These are phyloP conservation scores for Sporothrix schenckii DNA, from an alignment of 2,329 filamentous ascomycete genomes.

Conservation along the genomic window DNA sequence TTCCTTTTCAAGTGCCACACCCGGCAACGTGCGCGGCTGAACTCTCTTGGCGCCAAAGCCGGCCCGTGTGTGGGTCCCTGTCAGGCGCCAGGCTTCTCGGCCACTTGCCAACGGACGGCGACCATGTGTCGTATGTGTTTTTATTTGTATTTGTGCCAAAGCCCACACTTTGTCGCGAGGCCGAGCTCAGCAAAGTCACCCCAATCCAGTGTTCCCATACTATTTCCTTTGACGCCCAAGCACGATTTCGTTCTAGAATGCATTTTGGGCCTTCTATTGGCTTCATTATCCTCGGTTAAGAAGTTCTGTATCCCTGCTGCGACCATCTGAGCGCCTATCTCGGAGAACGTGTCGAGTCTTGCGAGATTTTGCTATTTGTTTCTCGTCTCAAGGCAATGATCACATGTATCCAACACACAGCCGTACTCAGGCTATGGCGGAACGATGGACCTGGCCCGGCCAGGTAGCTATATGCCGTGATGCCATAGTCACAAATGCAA, in stretches of 20 bases:
- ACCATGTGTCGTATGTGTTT: neutral
- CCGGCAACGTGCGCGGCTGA: neutral
- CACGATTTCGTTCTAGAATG: neutral
- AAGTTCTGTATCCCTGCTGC: too few relatives aligned
- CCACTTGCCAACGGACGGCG: constrained; percentile 3
- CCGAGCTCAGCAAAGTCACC: neutral
- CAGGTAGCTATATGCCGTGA: too few relatives aligned
- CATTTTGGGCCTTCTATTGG: neutral
- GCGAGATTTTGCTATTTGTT: neutral
- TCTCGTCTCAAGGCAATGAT: too few relatives aligned
- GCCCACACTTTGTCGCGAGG: constrained; percentile 4
- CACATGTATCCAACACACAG: too few relatives aligned
- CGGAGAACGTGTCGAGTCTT: neutral
- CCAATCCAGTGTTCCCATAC: neutral
- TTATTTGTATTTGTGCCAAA: neutral
- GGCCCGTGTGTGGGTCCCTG: constrained; percentile 8
- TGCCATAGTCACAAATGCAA: too few relatives aligned
- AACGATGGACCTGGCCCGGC: too few relatives aligned
- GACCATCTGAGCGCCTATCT: neutral
- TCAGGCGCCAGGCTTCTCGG: neutral
- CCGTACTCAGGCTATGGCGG: too few relatives aligned
- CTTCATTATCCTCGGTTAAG: constrained; percentile 1
- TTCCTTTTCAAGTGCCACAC: too few relatives aligned
- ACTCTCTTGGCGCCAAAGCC: constrained; percentile 1
- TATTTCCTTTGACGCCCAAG: neutral